These are phyloP conservation scores for Kurtzmaniella fragi DNA, from an alignment of 805 yeast species.

Conservation along the genomic window DNA sequence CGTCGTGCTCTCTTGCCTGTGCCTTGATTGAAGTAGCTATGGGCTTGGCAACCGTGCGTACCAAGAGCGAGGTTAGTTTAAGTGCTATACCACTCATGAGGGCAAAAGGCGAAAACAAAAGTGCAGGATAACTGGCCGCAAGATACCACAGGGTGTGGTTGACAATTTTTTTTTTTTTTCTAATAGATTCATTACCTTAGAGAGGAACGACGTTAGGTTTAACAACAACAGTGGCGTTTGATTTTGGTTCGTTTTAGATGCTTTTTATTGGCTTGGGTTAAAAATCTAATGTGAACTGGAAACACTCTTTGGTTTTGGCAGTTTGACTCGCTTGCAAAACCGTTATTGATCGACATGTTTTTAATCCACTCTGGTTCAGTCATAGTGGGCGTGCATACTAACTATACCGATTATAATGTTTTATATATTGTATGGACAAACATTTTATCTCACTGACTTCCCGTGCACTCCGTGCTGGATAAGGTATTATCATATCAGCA, in stretches of 20 bases:
- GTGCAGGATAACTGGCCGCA: neutral
- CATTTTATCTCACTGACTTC: too few species aligned
- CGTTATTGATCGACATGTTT: too few species aligned
- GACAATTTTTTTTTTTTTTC: neutral
- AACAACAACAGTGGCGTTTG: neutral
- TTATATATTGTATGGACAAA: too few species aligned
- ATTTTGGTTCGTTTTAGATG: neutral
- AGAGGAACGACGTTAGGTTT: neutral
- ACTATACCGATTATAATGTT: too few species aligned
- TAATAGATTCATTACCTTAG: neutral
- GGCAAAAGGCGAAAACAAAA: neutral
- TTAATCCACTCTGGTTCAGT: too few species aligned
- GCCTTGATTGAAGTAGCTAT: constrained; percentile 64
- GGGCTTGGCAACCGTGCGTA: constrained; percentile 76
- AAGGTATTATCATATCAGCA: too few species aligned
- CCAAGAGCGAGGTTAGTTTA: constrained; percentile 64
- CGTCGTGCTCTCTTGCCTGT: constrained; percentile 69
- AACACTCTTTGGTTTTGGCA: too few species aligned
- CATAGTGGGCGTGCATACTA: too few species aligned
- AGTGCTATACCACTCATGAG: constrained; percentile 73
- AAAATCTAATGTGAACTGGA: too few species aligned
- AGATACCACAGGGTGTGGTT: neutral
- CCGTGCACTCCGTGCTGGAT: too few species aligned
- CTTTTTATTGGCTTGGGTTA: too few species aligned
- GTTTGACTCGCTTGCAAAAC: too few species aligned